Evolutionary conservation across 2,329 filamentous ascomycete genomes (phyloP).

Genomic region (Tolypocladium sp.): DNA sequence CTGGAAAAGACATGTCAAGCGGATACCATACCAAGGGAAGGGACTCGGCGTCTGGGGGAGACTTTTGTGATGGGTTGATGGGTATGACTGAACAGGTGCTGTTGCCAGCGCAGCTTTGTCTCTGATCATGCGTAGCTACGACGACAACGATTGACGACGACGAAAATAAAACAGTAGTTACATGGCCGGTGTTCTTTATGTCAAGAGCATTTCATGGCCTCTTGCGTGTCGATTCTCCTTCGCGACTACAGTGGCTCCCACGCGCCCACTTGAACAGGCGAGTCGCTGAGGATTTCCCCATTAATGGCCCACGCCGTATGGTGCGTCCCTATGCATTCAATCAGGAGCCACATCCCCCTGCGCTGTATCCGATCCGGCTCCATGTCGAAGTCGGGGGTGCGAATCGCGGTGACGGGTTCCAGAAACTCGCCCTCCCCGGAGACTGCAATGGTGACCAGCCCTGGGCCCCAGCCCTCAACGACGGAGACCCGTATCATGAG

Average conservation of each 20-base stretch:
- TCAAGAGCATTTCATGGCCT: neutral
- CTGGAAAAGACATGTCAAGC: neutral
- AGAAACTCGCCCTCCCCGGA: conserved; percentile 68
- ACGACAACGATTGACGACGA: neutral
- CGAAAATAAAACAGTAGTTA: neutral
- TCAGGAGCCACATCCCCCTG: conserved; percentile 66
- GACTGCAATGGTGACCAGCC: conserved; percentile 53
- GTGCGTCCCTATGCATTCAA: conserved; percentile 65
- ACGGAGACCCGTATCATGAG: conserved; percentile 59
- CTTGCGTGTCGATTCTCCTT: neutral
- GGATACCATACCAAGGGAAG: neutral
- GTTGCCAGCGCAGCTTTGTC: neutral
- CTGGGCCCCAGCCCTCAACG: conserved; percentile 62
- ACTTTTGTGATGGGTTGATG: neutral
- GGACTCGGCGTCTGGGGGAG: neutral
- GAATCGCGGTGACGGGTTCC: conserved; percentile 56
- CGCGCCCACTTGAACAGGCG: conserved; percentile 28
- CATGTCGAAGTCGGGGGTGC: conserved; percentile 67
- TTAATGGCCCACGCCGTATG: conserved; percentile 33
- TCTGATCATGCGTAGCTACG: neutral
- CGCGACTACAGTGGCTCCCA: conserved; percentile 26
- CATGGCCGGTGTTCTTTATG: neutral
- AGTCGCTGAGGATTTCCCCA: conserved; percentile 43
- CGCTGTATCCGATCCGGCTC: conserved; percentile 48
- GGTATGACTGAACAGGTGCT: neutral